phyloP scores from a whole-genome alignment of 1,284 basidiomycete genomes.

The Phlebopus sp. region DNA sequence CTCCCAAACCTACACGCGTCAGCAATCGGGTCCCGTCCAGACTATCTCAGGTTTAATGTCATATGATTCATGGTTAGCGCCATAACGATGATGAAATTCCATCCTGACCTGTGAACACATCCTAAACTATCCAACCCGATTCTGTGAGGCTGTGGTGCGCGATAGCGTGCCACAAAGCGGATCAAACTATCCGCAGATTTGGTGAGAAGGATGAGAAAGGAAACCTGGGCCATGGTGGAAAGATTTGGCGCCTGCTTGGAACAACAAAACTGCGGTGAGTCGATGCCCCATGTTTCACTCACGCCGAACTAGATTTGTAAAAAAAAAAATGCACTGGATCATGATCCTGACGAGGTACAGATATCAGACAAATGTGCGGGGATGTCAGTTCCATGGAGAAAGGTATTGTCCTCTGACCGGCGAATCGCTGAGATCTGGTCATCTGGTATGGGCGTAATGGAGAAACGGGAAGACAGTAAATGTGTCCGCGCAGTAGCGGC shows the following conservation, averaged over 20 bases:
- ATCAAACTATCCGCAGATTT: slow-evolving; percentile 19
- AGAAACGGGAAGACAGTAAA: slow-evolving; percentile 2
- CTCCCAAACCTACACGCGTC: no score
- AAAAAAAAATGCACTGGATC: slow-evolving; percentile 8
- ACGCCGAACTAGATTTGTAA: slow-evolving; percentile 11
- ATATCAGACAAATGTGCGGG: slow-evolving; percentile 11
- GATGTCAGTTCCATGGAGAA: slow-evolving; percentile 15
- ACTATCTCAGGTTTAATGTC: slow-evolving; percentile 1
- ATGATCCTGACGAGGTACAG: slow-evolving; percentile 25
- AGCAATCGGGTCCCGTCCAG: no score
- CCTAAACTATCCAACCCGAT: slow-evolving; percentile 7
- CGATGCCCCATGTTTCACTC: slow-evolving; percentile 4
- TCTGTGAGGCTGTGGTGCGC: slow-evolving; percentile 26
- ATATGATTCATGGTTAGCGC: neutral
- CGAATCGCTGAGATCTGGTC: slow-evolving; percentile 9
- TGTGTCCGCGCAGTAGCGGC: slow-evolving; percentile 8
- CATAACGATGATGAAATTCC: slow-evolving; percentile 1
- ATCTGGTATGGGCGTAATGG: slow-evolving; percentile 18
- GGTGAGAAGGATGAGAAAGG: slow-evolving; percentile 20
- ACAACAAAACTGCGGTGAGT: neutral
- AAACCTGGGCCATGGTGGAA: neutral
- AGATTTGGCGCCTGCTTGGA: neutral
- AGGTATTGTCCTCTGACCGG: slow-evolving; percentile 6
- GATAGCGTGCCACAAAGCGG: slow-evolving; percentile 31
- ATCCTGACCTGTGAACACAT: slow-evolving; percentile 2